Evolutionary conservation across 2,329 filamentous ascomycete species (phyloP).

Genomic region (Arthrobotrys sinensis): DNA sequence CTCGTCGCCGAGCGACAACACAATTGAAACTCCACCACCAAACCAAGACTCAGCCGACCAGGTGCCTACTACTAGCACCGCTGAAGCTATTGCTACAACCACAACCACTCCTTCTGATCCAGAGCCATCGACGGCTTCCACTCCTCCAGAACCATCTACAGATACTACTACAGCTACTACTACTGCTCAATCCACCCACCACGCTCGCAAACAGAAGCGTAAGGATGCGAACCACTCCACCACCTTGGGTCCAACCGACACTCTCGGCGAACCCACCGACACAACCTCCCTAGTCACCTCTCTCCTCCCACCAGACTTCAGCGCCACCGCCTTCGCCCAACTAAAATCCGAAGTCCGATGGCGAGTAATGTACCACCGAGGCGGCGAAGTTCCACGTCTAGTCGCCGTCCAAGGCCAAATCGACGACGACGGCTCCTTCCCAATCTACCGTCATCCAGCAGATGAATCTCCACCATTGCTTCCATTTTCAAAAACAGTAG

Average conservation of each 20-base stretch:
- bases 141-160: background rate
- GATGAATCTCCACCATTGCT: constrained; percentile 86
- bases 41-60: background rate
- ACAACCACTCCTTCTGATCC: constrained; percentile 2
- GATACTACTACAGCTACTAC: background rate
- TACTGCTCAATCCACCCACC: constrained; percentile 60
- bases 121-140: background rate
- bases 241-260: constrained; percentile 70
- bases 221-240: constrained; percentile 59
- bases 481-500: constrained; percentile 81
- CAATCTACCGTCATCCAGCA: constrained; percentile 93
- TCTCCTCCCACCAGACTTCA: constrained; percentile 75
- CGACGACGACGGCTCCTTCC: constrained; percentile 78
- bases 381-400: constrained; percentile 89
- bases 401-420: constrained; percentile 89
- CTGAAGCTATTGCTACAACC: background rate
- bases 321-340: constrained; percentile 77
- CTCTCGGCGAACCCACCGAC: constrained; percentile 81
- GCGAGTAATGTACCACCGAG: constrained; percentile 93
- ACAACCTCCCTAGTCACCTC: constrained; percentile 78
- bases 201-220: constrained; percentile 55
- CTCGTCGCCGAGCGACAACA: constrained; percentile 3
- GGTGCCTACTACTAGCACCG: constrained; percentile 6
- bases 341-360: constrained; percentile 84
- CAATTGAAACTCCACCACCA: constrained; percentile 10